Evolutionary conservation across 139 green algal genomes (phyloP).

Genomic region (Monoraphidium neglectum): DNA sequence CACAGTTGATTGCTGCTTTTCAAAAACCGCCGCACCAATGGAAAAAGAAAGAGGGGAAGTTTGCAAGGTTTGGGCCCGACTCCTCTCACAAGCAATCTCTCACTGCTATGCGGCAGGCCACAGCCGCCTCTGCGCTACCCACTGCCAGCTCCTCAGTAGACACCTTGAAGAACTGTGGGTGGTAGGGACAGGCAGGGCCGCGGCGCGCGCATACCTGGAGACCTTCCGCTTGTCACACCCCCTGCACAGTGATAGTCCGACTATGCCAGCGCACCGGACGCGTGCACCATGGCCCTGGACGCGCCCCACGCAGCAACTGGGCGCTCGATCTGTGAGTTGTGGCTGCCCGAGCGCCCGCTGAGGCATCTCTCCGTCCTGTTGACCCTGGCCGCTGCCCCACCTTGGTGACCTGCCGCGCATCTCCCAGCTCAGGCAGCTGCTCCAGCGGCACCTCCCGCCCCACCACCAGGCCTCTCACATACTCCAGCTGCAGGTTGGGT

Average conservation of each 20-base stretch:
- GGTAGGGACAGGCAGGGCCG: not conserved
- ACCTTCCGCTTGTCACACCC: not conserved
- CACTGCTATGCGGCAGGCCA: slow-evolving; percentile 33
- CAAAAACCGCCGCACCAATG: no score
- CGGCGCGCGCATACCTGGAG: not conserved
- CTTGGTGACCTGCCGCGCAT: slow-evolving; percentile 13
- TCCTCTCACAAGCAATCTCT: slow-evolving; percentile 12
- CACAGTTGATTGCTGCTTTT: no score
- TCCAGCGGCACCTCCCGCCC: slow-evolving; percentile 17
- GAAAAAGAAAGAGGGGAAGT: no score
- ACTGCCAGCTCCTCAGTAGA: slow-evolving; percentile 39
- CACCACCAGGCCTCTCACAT: slow-evolving; percentile 14
- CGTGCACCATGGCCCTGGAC: no score
- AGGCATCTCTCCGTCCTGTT: no score
- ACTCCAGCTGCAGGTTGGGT: slow-evolving; percentile 3
- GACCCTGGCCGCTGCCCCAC: not conserved
- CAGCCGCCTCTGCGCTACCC: slow-evolving; percentile 40
- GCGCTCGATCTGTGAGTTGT: no score
- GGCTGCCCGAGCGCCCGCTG: no score
- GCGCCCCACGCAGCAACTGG: no score
- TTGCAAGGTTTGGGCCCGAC: no score
- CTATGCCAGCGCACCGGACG: not conserved
- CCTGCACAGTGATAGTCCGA: no score
- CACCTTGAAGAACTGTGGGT: slow-evolving; percentile 30
- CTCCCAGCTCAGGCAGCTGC: slow-evolving; percentile 3